A percentile compares a stretch with the other conserved stretches of the same genome.
phyloP scores from a whole-genome alignment of 306 rosid species.

The Quercus berberidifolia region DNA sequence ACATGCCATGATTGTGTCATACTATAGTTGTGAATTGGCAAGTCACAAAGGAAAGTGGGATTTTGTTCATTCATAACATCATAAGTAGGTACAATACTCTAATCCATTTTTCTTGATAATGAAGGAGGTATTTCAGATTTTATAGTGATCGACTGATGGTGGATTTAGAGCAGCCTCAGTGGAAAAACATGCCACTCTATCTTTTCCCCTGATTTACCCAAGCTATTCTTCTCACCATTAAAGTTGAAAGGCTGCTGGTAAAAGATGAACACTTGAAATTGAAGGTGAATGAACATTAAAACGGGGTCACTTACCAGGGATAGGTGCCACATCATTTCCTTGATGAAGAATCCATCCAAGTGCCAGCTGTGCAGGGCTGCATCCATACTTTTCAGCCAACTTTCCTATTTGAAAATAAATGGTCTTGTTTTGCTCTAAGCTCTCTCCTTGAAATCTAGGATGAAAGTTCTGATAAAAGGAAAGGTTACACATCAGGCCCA shows the following conservation, averaged over 20 bases:
- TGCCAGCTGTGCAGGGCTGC: conserved; percentile 56
- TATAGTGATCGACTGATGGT: background rate
- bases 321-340: conserved; percentile 58
- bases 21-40: background rate
- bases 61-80: background rate
- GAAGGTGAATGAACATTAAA: background rate
- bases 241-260: background rate
- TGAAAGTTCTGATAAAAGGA: conserved; percentile 28
- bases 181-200: background rate
- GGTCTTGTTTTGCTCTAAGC: conserved; percentile 53
- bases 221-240: background rate
- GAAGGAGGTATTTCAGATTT: background rate
- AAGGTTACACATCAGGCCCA: background rate
- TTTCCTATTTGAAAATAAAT: conserved; percentile 36
- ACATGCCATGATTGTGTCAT: background rate
- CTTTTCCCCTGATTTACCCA: background rate
- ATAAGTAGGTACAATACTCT: background rate
- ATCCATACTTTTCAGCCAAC: conserved; percentile 52
- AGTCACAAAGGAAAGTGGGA: background rate
- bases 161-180: background rate
- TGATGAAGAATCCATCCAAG: conserved; percentile 68
- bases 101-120: background rate
- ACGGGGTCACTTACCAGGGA: conserved; percentile 47
- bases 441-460: conserved; percentile 61
- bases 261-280: background rate